phyloP scores from a whole-genome alignment of 2,329 filamentous ascomycete species.

The Eurotiales sp. region DNA sequence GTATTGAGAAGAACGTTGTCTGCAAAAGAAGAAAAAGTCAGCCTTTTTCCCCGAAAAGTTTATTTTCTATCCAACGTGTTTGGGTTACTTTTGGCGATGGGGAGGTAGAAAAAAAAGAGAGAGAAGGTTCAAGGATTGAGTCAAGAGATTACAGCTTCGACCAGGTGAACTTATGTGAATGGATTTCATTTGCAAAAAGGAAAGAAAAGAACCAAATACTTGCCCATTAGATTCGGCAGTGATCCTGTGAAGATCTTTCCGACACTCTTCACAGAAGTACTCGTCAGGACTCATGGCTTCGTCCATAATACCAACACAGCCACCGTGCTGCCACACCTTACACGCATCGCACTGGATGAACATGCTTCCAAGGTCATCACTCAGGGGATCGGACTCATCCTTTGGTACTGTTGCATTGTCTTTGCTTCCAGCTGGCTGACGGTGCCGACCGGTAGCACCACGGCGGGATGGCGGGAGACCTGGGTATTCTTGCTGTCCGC shows the following conservation, averaged over 20 bases:
- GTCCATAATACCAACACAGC: constrained; percentile 94
- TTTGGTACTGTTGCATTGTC: constrained; percentile 58
- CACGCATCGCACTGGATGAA: constrained; percentile 98
- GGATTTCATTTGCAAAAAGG: no score
- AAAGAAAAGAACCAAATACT: no score
- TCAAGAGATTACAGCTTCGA: neutral
- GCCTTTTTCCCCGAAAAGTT: no score
- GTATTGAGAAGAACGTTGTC: constrained; percentile 61
- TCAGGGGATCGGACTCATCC: constrained; percentile 58
- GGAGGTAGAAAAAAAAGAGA: constrained; percentile 5
- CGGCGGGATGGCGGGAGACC: constrained; percentile 65
- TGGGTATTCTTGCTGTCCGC: constrained; percentile 90
- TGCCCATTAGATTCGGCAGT: constrained; percentile 80
- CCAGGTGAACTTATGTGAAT: no score
- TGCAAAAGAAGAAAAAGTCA: no score
- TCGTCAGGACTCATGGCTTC: constrained; percentile 90
- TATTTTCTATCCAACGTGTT: no score
- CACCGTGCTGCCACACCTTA: constrained; percentile 98
- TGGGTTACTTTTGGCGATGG: no score
- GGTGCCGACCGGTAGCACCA: constrained; percentile 48
- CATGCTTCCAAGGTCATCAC: constrained; percentile 85
- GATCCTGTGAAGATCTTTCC: constrained; percentile 85
- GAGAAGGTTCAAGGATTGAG: neutral
- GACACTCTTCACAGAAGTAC: constrained; percentile 96
- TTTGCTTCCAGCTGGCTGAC: constrained; percentile 51